Base-by-base conservation (phyloP, 805 yeast genomes). In the Starmera quercuum region DNA sequence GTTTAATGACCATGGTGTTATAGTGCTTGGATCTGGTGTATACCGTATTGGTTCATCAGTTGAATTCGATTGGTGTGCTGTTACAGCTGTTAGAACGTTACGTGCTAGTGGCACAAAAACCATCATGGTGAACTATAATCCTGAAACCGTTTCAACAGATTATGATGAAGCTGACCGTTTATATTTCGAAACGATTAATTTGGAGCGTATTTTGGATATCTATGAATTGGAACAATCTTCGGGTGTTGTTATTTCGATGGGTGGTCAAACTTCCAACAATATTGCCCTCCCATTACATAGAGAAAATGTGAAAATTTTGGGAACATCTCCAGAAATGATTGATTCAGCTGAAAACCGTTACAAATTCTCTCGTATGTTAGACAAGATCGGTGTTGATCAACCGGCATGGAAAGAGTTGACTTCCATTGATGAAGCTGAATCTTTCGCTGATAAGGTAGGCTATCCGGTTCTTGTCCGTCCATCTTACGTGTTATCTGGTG, bases 41-140 rank as follows among this genome's bases (percentile, higher is more conserved):
- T 90, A 90, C 73, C 79, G 98, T 68, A 90, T 90, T 57, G 98
- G 98, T 51, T 92, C 97, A 6, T 90, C 97, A 20, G 98, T 90
- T 41, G 98, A 90, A 64, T 90, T 90, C 57, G 98, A 90, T 66
- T 90, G 97, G 97, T 90, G 98, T 77, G 97, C 97, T 30, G 98
- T 90, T 38, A 76, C 95, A 45, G 92, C 97, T 30, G 92, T 87
- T 44, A 78, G 97, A 65, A 86, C 97, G 26, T 71, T 90, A 56
- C 78, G 98, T 52, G 82, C 82, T 47, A 74, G 77, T 57, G 86
- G 88, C 38, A 68, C 73, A 55, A 90, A 87, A 69, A 90, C 97
- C 27, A 81, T 92, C 55, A 92, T 92, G 97, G 78, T 90, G 54
- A 90, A 90, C 69, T 90, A 92, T 68, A 90, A 90, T 66, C 98